These are phyloP conservation scores for Acer campestre DNA, from an alignment of 345 rosid genomes.

Conservation along the genomic window DNA sequence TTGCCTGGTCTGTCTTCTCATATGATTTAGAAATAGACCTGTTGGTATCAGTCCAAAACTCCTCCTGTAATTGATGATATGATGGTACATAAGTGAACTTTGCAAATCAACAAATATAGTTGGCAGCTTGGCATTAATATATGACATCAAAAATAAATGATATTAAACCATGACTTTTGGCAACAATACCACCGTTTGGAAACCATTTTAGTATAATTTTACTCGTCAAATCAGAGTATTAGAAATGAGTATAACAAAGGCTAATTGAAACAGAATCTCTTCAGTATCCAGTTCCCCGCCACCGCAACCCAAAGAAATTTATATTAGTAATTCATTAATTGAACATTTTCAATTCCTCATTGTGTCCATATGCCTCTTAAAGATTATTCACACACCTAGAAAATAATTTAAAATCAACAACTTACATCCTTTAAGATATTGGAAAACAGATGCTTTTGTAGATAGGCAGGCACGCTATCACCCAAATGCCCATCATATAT, in stretches of 20 bases:
- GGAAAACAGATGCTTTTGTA: constrained; percentile 61
- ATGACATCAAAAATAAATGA: neutral
- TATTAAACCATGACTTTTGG: neutral
- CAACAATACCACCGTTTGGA: neutral
- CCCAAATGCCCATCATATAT: constrained; percentile 79
- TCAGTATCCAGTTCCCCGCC: neutral
- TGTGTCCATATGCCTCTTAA: neutral
- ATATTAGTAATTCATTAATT: neutral
- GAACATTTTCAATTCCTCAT: neutral
- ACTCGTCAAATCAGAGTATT: neutral
- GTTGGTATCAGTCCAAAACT: constrained; percentile 47
- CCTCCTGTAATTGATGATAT: constrained; percentile 42
- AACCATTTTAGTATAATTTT: neutral
- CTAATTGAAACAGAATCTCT: neutral
- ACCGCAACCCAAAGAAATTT: neutral
- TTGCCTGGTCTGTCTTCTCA: constrained; percentile 66
- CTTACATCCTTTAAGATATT: constrained; percentile 67
- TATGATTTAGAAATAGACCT: constrained; percentile 54
- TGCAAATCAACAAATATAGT: neutral
- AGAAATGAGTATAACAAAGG: neutral
- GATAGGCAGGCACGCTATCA: constrained; percentile 71
- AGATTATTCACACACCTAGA: neutral
- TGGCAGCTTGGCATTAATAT: too few species aligned
- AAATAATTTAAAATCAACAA: constrained; percentile 9
- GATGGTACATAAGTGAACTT: neutral